Percentiles rank a stretch among this genome's conserved stretches.
phyloP scores from a whole-genome alignment of 2,329 filamentous ascomycete genomes.

The Epichloe amarillans region DNA sequence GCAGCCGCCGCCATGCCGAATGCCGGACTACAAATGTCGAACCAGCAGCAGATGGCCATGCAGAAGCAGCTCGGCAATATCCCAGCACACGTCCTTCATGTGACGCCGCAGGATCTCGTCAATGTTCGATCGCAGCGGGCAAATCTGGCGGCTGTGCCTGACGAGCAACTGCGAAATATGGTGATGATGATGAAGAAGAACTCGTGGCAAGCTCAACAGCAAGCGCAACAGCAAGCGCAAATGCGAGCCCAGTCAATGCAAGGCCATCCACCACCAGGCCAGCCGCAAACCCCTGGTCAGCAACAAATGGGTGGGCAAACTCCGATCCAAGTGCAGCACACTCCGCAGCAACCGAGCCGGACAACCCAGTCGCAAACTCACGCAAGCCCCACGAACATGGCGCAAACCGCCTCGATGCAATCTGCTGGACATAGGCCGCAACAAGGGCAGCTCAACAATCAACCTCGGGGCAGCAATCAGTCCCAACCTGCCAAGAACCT shows the following conservation, averaged over 20 bases:
- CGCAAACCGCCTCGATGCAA: constrained; percentile 23
- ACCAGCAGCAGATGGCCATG: constrained; percentile 13
- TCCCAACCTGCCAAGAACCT: constrained; percentile 26
- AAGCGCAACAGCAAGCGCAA: constrained; percentile 14
- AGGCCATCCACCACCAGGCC: constrained; percentile 12
- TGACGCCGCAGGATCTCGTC: constrained; percentile 20
- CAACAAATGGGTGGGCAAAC: constrained; percentile 9
- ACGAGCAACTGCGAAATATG: constrained; percentile 21
- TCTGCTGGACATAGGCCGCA: constrained; percentile 17
- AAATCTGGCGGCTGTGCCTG: constrained; percentile 15
- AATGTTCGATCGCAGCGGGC: constrained; percentile 16
- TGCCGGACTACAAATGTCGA: constrained; percentile 14
- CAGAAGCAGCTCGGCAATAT: constrained; percentile 14
- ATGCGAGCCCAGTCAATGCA: constrained; percentile 9
- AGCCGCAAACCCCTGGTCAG: constrained; percentile 9
- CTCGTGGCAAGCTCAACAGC: constrained; percentile 19
- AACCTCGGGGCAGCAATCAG: constrained; percentile 13
- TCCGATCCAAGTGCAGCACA: constrained; percentile 27
- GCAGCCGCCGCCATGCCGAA: constrained; percentile 8
- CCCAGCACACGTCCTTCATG: constrained; percentile 20
- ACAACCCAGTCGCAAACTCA: constrained; percentile 25
- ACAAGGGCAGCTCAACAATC: constrained; percentile 13
- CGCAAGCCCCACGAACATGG: constrained; percentile 28
- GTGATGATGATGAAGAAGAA: constrained; percentile 21
- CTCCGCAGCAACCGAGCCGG: constrained; percentile 34